Percentiles rank a stretch among this genome's conserved stretches.
phyloP scores from a whole-genome alignment of 345 rosid species.

The Kernera saxatilis region DNA sequence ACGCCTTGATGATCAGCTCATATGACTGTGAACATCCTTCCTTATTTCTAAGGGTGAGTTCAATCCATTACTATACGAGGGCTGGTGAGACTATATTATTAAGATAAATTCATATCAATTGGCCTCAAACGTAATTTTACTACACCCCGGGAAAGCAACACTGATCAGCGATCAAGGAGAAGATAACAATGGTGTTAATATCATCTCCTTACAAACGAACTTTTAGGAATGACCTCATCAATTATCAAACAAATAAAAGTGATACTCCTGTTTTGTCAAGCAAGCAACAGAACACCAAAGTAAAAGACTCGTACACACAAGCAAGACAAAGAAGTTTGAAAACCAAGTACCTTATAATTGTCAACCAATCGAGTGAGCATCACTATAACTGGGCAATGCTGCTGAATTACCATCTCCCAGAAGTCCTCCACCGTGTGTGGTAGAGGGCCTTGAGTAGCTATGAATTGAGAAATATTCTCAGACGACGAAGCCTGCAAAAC shows the following conservation, averaged over 20 bases:
- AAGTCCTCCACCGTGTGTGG: constrained; percentile 74
- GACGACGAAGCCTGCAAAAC: constrained; percentile 56
- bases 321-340: not conserved
- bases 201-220: not conserved
- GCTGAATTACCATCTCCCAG: constrained; percentile 92
- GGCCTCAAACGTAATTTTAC: not conserved
- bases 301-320: not conserved
- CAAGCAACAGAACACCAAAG: constrained; percentile 8
- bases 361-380: constrained; percentile 91
- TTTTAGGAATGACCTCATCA: not conserved
- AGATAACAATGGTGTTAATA: not conserved
- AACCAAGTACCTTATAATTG: constrained; percentile 44
- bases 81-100: not conserved
- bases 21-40: not conserved
- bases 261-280: not conserved
- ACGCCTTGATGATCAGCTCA: not conserved
- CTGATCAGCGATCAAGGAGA: not conserved
- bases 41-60: not conserved
- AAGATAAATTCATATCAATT: not conserved
- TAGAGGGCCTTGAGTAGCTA: constrained; percentile 91
- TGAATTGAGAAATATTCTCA: constrained; percentile 59
- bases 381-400: constrained; percentile 67
- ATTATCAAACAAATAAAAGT: not conserved
- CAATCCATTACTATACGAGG: not conserved
- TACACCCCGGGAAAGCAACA: not conserved